Evolutionary conservation across 257 asterid genomes (phyloP).

Genomic region (Capsicum baccatum): DNA sequence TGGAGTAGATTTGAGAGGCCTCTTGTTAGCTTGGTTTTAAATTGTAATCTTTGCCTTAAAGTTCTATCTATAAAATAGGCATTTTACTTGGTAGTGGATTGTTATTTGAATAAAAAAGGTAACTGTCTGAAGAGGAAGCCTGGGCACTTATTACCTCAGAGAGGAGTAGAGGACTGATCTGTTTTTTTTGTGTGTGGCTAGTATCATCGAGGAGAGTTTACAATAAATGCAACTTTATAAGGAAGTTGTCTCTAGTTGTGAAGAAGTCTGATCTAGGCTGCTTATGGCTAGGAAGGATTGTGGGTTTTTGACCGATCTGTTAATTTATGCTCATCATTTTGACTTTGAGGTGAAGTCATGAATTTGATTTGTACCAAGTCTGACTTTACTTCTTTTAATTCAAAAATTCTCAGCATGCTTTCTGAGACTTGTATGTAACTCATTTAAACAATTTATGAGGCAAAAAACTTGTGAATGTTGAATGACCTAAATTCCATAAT

Average conservation of each 20-base stretch:
- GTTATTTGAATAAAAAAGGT: conserved; percentile 18
- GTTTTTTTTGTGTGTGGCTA: neutral
- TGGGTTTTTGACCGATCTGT: conserved; percentile 2
- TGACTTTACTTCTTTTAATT: neutral
- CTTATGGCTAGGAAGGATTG: conserved; percentile 6
- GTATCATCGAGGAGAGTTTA: neutral
- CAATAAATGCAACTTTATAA: neutral
- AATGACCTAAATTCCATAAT: neutral
- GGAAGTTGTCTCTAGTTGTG: conserved; percentile 1
- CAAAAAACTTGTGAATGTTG: neutral
- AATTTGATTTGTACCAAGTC: conserved; percentile 9
- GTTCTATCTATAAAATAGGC: conserved; percentile 6
- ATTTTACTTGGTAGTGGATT: neutral
- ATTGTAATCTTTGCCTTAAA: neutral
- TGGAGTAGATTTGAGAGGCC: conserved; percentile 22
- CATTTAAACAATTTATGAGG: neutral
- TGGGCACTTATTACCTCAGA: neutral
- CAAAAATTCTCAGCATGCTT: neutral
- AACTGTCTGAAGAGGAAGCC: neutral
- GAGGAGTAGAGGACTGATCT: conserved; percentile 2
- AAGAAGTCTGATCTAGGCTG: neutral
- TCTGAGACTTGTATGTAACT: neutral
- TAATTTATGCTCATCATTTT: neutral
- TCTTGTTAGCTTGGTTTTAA: neutral
- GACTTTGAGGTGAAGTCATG: neutral